Conservation (phyloP, 768 basidiomycete genomes). For the Aureoboletus auriporus region DNA sequence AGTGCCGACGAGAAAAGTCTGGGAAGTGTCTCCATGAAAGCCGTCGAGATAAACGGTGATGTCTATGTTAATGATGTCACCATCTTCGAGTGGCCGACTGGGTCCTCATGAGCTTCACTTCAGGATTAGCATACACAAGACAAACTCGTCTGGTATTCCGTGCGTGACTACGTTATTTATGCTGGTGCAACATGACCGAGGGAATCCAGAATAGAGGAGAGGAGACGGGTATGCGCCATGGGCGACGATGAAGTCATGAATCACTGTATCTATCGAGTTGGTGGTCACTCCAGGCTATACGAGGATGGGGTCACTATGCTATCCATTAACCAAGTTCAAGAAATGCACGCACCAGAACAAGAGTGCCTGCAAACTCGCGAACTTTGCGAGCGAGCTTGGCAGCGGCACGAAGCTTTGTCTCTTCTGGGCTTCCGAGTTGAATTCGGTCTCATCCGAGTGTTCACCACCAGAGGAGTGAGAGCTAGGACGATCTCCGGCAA, state of each 20-base stretch:
- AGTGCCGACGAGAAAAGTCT: conserved; percentile 76
- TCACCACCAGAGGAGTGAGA: not conserved
- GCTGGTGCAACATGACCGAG: conserved; percentile 56
- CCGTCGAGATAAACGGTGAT: conserved; percentile 80
- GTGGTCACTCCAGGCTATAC: conserved; percentile 69
- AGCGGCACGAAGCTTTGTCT: conserved; percentile 48
- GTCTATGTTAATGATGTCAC: conserved; percentile 88
- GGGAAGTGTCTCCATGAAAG: conserved; percentile 87
- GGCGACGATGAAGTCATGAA: conserved; percentile 69
- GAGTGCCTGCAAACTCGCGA: conserved; percentile 47
- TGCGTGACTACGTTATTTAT: conserved; percentile 86
- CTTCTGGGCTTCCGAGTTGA: conserved; percentile 50
- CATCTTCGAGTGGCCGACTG: conserved; percentile 75
- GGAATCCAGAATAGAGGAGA: conserved; percentile 59
- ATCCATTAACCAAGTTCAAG: not conserved
- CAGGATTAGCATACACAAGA: not conserved
- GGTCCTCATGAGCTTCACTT: conserved; percentile 2
- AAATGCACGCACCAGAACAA: conserved; percentile 44
- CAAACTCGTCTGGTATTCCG: conserved; percentile 87
- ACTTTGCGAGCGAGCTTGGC: conserved; percentile 55
- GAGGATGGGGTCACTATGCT: not conserved
- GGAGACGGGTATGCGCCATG: conserved; percentile 85
- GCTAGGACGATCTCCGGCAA: not conserved
- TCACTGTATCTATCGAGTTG: conserved; percentile 60
- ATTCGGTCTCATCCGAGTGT: conserved; percentile 28